Conservation (phyloP, 2,329 filamentous ascomycete genomes). For the Seiridium cupressi region DNA sequence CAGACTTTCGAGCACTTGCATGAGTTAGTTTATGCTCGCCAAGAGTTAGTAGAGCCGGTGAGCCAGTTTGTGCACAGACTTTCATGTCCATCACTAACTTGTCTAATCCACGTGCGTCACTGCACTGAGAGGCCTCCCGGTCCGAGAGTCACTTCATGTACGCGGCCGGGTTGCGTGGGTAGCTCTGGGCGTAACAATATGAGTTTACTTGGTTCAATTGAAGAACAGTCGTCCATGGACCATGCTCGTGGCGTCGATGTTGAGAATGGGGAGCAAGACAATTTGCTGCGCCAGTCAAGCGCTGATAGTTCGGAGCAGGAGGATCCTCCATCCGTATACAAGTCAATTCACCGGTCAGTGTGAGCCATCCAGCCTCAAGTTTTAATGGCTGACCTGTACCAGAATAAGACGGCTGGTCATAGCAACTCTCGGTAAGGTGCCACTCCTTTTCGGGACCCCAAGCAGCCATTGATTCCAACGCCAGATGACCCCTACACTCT, state of each 20-base stretch:
- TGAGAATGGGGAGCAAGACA: not conserved
- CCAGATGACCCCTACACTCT: constrained; percentile 43
- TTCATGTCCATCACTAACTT: too few relatives aligned
- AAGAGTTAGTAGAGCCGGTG: too few relatives aligned
- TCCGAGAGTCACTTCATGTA: too few relatives aligned
- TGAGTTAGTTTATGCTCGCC: too few relatives aligned
- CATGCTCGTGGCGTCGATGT: not conserved
- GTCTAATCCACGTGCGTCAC: too few relatives aligned
- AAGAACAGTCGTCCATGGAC: not conserved
- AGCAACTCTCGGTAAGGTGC: constrained; percentile 19
- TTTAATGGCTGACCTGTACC: not conserved
- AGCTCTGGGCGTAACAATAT: too few relatives aligned
- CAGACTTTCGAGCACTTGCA: too few relatives aligned
- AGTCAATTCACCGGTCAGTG: constrained; percentile 24
- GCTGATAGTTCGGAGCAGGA: not conserved
- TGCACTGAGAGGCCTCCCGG: too few relatives aligned
- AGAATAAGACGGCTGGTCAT: constrained; percentile 22
- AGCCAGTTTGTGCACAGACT: too few relatives aligned
- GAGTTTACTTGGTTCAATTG: too few relatives aligned
- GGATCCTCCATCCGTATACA: constrained; percentile 16
- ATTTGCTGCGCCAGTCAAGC: not conserved
- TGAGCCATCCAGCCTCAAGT: not conserved
- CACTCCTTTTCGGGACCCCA: not conserved
- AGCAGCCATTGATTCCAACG: not conserved
- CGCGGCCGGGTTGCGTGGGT: too few relatives aligned